Evolutionary conservation across 805 yeast genomes (phyloP).

Genomic region (Zygoascus ofunaensis): DNA sequence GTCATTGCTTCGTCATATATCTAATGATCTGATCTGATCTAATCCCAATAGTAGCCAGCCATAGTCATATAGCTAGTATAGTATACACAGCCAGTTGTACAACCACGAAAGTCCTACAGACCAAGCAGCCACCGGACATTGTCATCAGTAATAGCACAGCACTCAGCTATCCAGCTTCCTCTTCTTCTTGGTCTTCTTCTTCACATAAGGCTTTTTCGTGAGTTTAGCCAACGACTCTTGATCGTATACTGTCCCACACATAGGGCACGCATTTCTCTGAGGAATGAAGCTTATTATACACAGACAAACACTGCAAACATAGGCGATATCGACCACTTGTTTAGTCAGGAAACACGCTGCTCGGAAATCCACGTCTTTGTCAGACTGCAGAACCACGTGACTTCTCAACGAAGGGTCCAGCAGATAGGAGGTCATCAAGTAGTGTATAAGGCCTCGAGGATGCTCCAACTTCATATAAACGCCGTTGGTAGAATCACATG

Average conservation of each 20-base stretch:
- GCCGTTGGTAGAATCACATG: slow-evolving; percentile 91
- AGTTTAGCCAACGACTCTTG: slow-evolving; percentile 48
- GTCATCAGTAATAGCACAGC: no score
- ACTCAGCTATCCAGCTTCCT: slow-evolving; percentile 22
- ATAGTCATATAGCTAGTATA: no score
- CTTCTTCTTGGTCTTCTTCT: slow-evolving; percentile 29
- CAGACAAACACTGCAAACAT: slow-evolving; percentile 88
- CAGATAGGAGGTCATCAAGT: slow-evolving; percentile 69
- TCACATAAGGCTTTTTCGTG: slow-evolving; percentile 51
- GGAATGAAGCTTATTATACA: slow-evolving; percentile 53
- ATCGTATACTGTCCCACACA: slow-evolving; percentile 76
- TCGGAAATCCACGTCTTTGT: slow-evolving; percentile 79
- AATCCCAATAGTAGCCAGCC: no score
- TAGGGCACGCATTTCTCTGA: slow-evolving; percentile 61
- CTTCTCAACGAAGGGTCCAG: slow-evolving; percentile 77
- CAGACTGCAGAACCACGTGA: slow-evolving; percentile 72
- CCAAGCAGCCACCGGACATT: no score
- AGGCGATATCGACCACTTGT: slow-evolving; percentile 86
- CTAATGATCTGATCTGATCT: no score
- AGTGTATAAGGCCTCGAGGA: slow-evolving; percentile 74
- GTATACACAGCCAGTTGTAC: no score
- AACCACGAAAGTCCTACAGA: no score
- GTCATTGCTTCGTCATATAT: no score
- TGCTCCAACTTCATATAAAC: slow-evolving; percentile 62
- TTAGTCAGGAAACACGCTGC: slow-evolving; percentile 92